Conservation (phyloP, 1,284 basidiomycete species). For the Malassezia slooffiae region DNA sequence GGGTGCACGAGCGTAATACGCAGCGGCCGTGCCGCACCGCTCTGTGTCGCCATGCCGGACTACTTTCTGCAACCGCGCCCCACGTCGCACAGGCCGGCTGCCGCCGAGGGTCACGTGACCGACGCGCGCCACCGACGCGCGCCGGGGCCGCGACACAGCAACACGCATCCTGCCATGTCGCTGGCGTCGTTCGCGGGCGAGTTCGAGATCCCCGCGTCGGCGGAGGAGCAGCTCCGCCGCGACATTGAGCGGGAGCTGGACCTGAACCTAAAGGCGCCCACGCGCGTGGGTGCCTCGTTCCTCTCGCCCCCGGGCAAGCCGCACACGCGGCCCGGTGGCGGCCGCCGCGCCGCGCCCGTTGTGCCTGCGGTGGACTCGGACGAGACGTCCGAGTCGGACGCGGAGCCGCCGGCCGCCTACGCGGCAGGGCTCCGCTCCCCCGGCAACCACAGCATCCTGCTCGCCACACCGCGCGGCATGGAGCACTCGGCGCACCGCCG, state of each 20-base stretch:
- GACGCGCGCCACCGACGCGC: not conserved
- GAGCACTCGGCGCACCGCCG: not conserved
- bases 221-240: slow-evolving; percentile 8
- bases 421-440: slow-evolving; percentile 1
- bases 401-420: not conserved
- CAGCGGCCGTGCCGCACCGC: slow-evolving; percentile 12
- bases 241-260: slow-evolving; percentile 7
- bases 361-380: not conserved
- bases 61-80: no score
- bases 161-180: not conserved
- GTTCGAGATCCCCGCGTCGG: slow-evolving; percentile 5
- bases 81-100: not conserved
- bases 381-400: slow-evolving; percentile 10
- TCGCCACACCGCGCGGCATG: slow-evolving; percentile 11
- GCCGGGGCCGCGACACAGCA: not conserved
- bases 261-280: not conserved
- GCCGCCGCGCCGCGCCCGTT: not conserved
- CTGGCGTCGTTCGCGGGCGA: not conserved
- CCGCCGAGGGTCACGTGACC: not conserved
- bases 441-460: slow-evolving; percentile 9
- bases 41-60: not conserved
- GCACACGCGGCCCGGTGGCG: not conserved
- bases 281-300: slow-evolving; percentile 4
- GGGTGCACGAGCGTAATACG: slow-evolving; percentile 81
- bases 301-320: not conserved